Percentiles rank a stretch among this genome's conserved stretches.
Conservation (phyloP, 164 flowering plant genomes). For the Malania oleifera region DNA sequence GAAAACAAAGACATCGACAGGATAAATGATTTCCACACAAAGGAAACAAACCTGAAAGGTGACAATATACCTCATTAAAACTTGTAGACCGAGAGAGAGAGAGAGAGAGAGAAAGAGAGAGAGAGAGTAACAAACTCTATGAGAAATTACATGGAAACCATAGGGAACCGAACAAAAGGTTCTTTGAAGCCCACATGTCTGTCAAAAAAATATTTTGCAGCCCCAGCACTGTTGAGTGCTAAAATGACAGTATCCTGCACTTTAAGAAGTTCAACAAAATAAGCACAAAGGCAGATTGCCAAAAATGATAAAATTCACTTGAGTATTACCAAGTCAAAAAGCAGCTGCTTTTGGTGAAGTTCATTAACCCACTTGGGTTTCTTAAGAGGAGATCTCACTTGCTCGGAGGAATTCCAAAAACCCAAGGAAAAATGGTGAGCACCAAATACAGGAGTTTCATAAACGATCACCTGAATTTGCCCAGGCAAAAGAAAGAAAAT, state of each 20-base stretch:
- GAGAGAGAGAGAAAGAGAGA: not conserved
- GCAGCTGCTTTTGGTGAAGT: constrained; percentile 41
- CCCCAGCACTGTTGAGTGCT: constrained; percentile 66
- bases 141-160: constrained; percentile 28
- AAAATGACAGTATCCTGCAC: constrained; percentile 62
- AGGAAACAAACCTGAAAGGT: constrained; percentile 45
- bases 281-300: not conserved
- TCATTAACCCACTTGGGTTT: constrained; percentile 79
- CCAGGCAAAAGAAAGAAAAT: constrained; percentile 5
- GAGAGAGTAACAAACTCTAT: constrained; percentile 3
- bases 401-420: constrained; percentile 28
- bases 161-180: constrained; percentile 10
- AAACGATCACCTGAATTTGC: constrained; percentile 57
- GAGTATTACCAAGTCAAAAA: constrained; percentile 61
- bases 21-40: constrained; percentile 39
- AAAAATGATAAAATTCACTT: not conserved
- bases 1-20: constrained; percentile 45
- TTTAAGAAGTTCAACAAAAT: not conserved
- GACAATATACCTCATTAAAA: constrained; percentile 16
- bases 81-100: not conserved
- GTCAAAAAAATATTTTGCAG: constrained; percentile 40
- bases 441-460: constrained; percentile 74
- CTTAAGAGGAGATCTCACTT: constrained; percentile 27
- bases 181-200: constrained; percentile 20
- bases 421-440: constrained; percentile 60